Percentiles rank a stretch among this genome's conserved stretches.
phyloP scores from a whole-genome alignment of 345 rosid species.

The Bruguiera gymnorhiza region DNA sequence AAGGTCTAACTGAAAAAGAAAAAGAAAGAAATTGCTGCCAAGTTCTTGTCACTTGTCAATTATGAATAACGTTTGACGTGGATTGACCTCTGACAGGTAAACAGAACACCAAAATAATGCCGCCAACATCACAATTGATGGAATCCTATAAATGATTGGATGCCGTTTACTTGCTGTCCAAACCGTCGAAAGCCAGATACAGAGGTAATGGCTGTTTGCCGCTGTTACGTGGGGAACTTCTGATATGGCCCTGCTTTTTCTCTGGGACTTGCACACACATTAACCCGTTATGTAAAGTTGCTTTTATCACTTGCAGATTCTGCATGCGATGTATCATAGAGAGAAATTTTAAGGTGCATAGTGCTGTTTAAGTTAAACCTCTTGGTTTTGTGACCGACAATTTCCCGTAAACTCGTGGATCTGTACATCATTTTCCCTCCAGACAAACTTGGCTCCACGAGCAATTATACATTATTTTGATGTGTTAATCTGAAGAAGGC shows the following conservation, averaged over 20 bases:
- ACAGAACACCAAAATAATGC: conserved; percentile 74
- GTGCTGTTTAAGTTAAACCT: not conserved
- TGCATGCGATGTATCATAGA: conserved; percentile 27
- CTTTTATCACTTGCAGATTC: conserved; percentile 11
- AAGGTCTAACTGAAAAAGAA: not conserved
- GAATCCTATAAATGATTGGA: conserved; percentile 49
- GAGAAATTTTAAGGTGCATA: conserved; percentile 14
- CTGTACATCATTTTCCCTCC: no score
- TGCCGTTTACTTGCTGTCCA: conserved; percentile 4
- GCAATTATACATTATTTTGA: no score
- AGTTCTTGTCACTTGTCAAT: not conserved
- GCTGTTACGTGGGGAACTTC: conserved; percentile 14
- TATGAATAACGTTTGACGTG: not conserved
- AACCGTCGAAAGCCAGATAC: not conserved
- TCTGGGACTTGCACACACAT: not conserved
- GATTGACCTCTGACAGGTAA: conserved; percentile 44
- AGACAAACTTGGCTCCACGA: no score
- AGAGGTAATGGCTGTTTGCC: conserved; percentile 22
- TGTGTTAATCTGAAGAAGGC: no score
- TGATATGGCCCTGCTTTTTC: conserved; percentile 6
- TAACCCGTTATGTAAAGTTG: conserved; percentile 30
- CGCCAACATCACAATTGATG: conserved; percentile 83
- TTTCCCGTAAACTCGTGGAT: no score
- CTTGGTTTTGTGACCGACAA: no score
- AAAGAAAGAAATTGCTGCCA: not conserved